Evolutionary conservation across 306 rosid genomes (phyloP).

Genomic region (Trichosanthes cucumerina): DNA sequence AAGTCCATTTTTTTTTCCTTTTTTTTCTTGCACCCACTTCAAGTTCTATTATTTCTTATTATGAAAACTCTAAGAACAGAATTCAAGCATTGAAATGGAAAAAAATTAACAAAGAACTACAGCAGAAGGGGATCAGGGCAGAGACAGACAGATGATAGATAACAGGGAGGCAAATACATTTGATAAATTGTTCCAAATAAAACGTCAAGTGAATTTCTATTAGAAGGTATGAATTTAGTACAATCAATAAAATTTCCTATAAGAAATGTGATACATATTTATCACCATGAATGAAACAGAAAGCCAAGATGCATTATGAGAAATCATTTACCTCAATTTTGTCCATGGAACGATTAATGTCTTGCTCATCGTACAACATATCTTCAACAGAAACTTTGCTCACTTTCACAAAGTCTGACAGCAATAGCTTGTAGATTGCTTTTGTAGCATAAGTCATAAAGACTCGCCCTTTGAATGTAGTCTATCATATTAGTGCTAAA

Average conservation of each 20-base stretch:
- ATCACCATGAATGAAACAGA: not conserved
- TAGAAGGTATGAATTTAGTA: not conserved
- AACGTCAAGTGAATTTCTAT: not conserved
- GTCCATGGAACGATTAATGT: slow-evolving; percentile 92
- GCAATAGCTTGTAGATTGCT: slow-evolving; percentile 76
- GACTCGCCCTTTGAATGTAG: slow-evolving; percentile 84
- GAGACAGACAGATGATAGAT: not conserved
- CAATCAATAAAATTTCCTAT: not conserved
- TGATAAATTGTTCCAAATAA: not conserved
- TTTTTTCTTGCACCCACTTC: not conserved
- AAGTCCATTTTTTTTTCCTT: not conserved
- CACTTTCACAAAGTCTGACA: slow-evolving; percentile 82
- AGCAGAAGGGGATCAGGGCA: not conserved
- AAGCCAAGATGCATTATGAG: not conserved
- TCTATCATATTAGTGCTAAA: slow-evolving; percentile 21
- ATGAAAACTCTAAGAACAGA: not conserved
- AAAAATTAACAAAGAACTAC: not conserved
- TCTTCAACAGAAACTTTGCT: slow-evolving; percentile 91
- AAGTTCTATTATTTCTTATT: not conserved
- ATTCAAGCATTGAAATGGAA: not conserved
- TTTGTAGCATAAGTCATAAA: slow-evolving; percentile 97
- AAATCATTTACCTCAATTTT: slow-evolving; percentile 64
- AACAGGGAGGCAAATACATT: not conserved
- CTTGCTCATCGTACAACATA: slow-evolving; percentile 76
- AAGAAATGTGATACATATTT: not conserved